These are phyloP conservation scores for Polysphondylium violaceum DNA, from an alignment of 78 protist genomes.

Conservation along the genomic window DNA sequence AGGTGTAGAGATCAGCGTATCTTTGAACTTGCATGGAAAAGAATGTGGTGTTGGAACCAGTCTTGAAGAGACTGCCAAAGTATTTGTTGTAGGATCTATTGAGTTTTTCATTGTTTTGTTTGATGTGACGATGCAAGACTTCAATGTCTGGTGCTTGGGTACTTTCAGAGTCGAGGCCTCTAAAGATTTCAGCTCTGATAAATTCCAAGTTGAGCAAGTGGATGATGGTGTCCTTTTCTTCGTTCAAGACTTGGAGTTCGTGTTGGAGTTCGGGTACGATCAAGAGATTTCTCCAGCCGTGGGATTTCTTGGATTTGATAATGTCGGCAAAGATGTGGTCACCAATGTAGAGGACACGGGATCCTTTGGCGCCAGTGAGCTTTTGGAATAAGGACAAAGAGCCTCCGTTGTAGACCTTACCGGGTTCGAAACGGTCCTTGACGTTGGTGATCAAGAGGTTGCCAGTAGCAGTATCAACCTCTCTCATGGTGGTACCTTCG, in stretches of 20 bases:
- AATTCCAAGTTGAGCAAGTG: slow-evolving; percentile 81
- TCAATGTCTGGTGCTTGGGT: slow-evolving; percentile 72
- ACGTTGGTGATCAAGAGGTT: slow-evolving; percentile 65
- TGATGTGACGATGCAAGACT: slow-evolving; percentile 55
- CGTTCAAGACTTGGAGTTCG: slow-evolving; percentile 53
- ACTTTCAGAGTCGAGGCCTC: slow-evolving; percentile 67
- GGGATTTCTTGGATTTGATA: slow-evolving; percentile 82
- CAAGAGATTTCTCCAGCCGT: slow-evolving; percentile 85
- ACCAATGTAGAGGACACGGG: slow-evolving; percentile 79
- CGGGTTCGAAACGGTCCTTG: slow-evolving; percentile 74
- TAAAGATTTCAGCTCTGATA: slow-evolving; percentile 81
- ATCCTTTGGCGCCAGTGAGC: slow-evolving; percentile 81
- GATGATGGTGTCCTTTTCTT: slow-evolving; percentile 36
- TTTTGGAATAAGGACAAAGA: slow-evolving; percentile 73
- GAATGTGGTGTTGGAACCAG: slow-evolving; percentile 80
- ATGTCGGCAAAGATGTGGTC: slow-evolving; percentile 89
- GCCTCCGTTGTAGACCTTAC: slow-evolving; percentile 85
- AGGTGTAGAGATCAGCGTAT: slow-evolving; percentile 88
- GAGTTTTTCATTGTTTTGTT: slow-evolving; percentile 30
- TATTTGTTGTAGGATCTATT: slow-evolving; percentile 64
- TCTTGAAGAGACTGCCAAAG: slow-evolving; percentile 83
- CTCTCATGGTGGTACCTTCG: slow-evolving; percentile 85
- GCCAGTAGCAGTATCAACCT: slow-evolving; percentile 81
- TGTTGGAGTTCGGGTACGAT: slow-evolving; percentile 83
- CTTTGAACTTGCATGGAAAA: slow-evolving; percentile 86